Evolutionary conservation across 441 rosid genomes (phyloP).

Genomic region (Populus hybrid): DNA sequence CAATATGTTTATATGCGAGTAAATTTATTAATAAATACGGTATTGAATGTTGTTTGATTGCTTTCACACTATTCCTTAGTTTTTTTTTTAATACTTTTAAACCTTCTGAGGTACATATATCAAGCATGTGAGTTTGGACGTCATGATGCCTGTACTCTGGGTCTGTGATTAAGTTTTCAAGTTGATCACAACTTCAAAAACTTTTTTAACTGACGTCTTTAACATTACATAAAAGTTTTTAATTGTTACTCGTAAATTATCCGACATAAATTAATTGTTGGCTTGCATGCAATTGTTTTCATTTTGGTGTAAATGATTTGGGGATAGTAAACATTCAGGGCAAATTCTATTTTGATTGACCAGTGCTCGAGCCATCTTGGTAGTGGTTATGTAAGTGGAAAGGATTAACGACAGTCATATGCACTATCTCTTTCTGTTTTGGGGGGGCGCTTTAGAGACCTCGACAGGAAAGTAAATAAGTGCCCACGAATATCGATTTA

Average conservation of each 20-base stretch:
- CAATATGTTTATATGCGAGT: slow-evolving; percentile 14
- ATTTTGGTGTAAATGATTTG: slow-evolving; percentile 12
- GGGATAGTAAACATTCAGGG: too few species aligned
- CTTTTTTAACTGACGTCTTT: neutral
- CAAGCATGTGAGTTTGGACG: neutral
- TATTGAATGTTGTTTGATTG: slow-evolving; percentile 7
- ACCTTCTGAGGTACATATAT: neutral
- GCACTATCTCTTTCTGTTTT: neutral
- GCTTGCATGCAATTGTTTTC: too few species aligned
- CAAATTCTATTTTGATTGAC: too few species aligned
- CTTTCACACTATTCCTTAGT: neutral
- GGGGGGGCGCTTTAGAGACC: neutral
- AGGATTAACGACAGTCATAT: neutral
- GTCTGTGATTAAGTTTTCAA: neutral
- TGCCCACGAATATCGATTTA: neutral
- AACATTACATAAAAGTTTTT: neutral
- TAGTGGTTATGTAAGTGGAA: slow-evolving; percentile 1
- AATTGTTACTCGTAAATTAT: neutral
- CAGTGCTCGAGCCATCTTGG: neutral
- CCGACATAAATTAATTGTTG: neutral
- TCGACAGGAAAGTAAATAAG: neutral
- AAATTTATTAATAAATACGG: slow-evolving; percentile 7
- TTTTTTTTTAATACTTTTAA: neutral
- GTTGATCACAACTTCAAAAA: neutral
- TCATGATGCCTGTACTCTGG: neutral